Percentiles rank a stretch among this genome's conserved stretches.
Evolutionary conservation across 1,284 basidiomycete genomes (phyloP).

Genomic region (Amylostereum areolatum): DNA sequence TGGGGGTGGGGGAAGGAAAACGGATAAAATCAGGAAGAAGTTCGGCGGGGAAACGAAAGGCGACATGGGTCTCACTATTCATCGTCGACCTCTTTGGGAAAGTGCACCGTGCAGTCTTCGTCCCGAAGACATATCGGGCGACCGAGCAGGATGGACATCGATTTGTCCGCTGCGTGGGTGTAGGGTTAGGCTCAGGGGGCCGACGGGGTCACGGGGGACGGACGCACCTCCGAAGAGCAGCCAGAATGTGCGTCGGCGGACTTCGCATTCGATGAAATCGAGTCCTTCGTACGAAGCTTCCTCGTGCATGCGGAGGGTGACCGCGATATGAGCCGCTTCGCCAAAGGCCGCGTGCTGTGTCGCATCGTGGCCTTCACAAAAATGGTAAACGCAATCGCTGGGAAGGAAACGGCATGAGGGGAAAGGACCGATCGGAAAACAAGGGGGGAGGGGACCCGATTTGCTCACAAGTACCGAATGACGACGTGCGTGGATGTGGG

Average conservation of each 20-base stretch:
- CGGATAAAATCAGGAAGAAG: slow-evolving; percentile 14
- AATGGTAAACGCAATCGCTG: slow-evolving; percentile 78
- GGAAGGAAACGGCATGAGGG: slow-evolving; percentile 8
- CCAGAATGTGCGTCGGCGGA: slow-evolving; percentile 80
- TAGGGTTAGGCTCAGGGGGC: not conserved
- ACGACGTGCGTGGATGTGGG: slow-evolving; percentile 77
- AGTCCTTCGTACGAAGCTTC: slow-evolving; percentile 74
- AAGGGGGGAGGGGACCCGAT: not conserved
- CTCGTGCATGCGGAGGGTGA: slow-evolving; percentile 78
- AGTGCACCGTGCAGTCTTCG: slow-evolving; percentile 82
- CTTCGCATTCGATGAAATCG: slow-evolving; percentile 80
- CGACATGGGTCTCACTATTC: slow-evolving; percentile 59
- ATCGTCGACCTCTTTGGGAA: slow-evolving; percentile 79
- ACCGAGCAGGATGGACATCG: slow-evolving; percentile 78
- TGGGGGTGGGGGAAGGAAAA: slow-evolving; percentile 6
- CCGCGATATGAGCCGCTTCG: slow-evolving; percentile 75
- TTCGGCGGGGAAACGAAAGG: slow-evolving; percentile 6
- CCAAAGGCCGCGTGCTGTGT: slow-evolving; percentile 83
- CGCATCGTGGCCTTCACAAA: slow-evolving; percentile 81
- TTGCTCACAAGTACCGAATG: slow-evolving; percentile 74
- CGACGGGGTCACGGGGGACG: not conserved
- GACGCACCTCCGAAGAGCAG: slow-evolving; percentile 72
- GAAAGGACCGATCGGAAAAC: slow-evolving; percentile 6
- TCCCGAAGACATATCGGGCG: slow-evolving; percentile 78
- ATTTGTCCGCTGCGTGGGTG: slow-evolving; percentile 65